phyloP scores from a whole-genome alignment of 176 grass and related monocot species.

The Aegilops bicornis region DNA sequence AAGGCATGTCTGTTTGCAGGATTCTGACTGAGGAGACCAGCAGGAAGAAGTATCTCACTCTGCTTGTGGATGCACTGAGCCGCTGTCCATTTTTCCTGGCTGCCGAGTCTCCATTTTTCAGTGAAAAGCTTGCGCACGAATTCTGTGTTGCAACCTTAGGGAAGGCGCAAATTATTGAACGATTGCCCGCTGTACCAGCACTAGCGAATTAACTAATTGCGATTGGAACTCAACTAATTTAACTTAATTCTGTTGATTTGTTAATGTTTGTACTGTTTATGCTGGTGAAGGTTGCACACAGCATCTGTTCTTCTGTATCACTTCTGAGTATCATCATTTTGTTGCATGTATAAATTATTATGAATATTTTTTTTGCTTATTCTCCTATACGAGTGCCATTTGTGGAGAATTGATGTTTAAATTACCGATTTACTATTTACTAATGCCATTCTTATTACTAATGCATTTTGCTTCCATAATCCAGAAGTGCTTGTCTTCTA shows the following conservation, averaged over 20 bases:
- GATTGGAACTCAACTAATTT: conserved; percentile 3
- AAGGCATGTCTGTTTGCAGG: conserved; percentile 38
- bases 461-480: no score
- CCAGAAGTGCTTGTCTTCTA: no score
- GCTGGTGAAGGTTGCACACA: conserved; percentile 51
- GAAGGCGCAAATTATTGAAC: conserved; percentile 37
- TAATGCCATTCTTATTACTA: no score
- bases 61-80: conserved; percentile 54
- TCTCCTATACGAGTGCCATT: not conserved
- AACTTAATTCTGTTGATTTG: not conserved
- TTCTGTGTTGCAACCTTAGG: conserved; percentile 45
- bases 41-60: conserved; percentile 34
- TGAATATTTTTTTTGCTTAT: not conserved
- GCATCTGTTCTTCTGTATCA: conserved; percentile 49
- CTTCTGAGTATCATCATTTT: not conserved
- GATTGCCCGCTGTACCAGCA: conserved; percentile 48
- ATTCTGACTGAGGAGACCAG: conserved; percentile 47
- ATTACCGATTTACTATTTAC: not conserved
- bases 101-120: conserved; percentile 32
- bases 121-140: conserved; percentile 16
- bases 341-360: not conserved
- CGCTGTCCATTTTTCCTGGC: conserved; percentile 57
- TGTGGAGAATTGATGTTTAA: not conserved
- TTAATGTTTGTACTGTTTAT: conserved; percentile 28
- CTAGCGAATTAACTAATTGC: no score